phyloP scores from a whole-genome alignment of 345 rosid genomes.

The Dovyalis caffra region DNA sequence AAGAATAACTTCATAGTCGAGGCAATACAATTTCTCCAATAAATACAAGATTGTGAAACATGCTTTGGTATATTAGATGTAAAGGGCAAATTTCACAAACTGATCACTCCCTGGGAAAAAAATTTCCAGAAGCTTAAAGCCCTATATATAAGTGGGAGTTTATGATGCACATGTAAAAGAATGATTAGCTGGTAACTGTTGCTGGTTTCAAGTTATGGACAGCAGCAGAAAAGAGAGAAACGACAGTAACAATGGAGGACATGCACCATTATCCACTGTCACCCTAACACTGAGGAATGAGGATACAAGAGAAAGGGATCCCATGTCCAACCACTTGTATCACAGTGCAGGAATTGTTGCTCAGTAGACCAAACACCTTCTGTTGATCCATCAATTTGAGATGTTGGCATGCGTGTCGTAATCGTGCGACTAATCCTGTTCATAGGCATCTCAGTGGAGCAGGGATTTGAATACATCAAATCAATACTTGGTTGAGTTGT shows the following conservation, averaged over 20 bases:
- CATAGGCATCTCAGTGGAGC: constrained; percentile 4
- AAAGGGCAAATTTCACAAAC: neutral
- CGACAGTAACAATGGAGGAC: neutral
- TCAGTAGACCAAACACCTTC: constrained; percentile 35
- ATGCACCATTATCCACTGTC: neutral
- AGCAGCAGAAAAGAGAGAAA: neutral
- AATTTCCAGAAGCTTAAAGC: neutral
- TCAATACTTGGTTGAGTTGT: constrained; percentile 10
- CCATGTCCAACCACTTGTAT: constrained; percentile 36
- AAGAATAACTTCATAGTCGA: neutral
- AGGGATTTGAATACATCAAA: constrained; percentile 19
- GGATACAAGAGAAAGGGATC: constrained; percentile 45
- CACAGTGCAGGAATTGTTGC: constrained; percentile 33
- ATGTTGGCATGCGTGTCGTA: constrained; percentile 10
- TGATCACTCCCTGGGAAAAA: neutral
- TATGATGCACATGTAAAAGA: constrained; percentile 11
- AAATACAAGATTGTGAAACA: neutral
- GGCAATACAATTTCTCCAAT: neutral
- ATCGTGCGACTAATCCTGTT: neutral
- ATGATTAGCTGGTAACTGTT: constrained; percentile 10
- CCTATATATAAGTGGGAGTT: neutral
- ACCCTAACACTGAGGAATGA: constrained; percentile 41
- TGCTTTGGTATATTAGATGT: neutral
- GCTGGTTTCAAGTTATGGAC: neutral
- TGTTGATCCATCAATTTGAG: constrained; percentile 30